A percentile compares a stretch with the other conserved stretches of the same genome.
phyloP scores from a whole-genome alignment of 2,329 filamentous ascomycete genomes.

The Paraphoma sp. region DNA sequence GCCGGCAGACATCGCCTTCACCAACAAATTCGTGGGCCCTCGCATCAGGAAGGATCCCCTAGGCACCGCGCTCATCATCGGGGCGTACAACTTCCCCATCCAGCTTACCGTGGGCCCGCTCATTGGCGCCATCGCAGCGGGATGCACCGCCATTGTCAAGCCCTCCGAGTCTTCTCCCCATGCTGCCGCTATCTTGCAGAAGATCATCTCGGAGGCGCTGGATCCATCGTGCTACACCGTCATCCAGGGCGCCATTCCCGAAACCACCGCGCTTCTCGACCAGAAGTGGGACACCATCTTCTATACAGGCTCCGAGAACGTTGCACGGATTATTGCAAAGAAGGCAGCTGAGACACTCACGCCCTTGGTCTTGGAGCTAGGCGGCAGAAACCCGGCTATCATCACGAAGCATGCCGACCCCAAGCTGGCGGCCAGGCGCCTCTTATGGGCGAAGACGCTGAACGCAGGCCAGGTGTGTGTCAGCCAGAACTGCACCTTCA shows the following conservation, averaged over 20 bases:
- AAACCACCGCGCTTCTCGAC: slow-evolving; percentile 81
- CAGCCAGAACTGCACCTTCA: slow-evolving; percentile 88
- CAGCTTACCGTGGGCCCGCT: slow-evolving; percentile 79
- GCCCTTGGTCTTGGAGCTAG: slow-evolving; percentile 87
- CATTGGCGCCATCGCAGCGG: slow-evolving; percentile 89
- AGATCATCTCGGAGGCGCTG: slow-evolving; percentile 76
- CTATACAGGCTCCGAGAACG: slow-evolving; percentile 82
- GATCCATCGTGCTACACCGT: slow-evolving; percentile 78
- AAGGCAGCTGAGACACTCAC: slow-evolving; percentile 67
- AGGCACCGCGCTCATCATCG: slow-evolving; percentile 83
- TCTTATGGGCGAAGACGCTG: slow-evolving; percentile 87
- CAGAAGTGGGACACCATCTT: slow-evolving; percentile 98
- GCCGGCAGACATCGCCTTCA: slow-evolving; percentile 71
- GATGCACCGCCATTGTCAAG: slow-evolving; percentile 89
- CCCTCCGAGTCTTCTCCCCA: slow-evolving; percentile 83
- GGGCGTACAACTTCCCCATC: slow-evolving; percentile 93
- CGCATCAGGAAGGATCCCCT: slow-evolving; percentile 87
- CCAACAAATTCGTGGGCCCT: slow-evolving; percentile 73
- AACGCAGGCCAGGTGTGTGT: slow-evolving; percentile 93
- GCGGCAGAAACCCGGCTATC: slow-evolving; percentile 90
- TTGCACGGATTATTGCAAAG: slow-evolving; percentile 68
- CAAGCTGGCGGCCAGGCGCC: slow-evolving; percentile 77
- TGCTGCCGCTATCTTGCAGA: slow-evolving; percentile 78
- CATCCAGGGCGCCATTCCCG: slow-evolving; percentile 80
- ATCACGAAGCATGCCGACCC: slow-evolving; percentile 84